Base-by-base conservation (phyloP, 1,284 basidiomycete genomes). In the Sparassis latifolia region DNA sequence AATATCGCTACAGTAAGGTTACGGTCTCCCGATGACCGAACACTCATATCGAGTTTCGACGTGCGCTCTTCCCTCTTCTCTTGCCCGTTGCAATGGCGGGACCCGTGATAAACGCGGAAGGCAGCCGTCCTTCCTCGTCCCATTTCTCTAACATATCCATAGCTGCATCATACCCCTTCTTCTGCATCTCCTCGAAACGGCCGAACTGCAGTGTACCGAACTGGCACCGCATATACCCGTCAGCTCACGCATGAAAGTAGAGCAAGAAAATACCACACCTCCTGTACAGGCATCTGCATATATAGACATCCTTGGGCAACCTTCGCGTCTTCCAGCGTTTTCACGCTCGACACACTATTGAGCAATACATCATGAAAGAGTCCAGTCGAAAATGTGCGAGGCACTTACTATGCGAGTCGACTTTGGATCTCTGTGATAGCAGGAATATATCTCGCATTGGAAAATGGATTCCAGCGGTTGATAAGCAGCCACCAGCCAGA, bases 401-500 rank as follows among this genome's bases (percentile, higher is more conserved):
- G 20, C 3, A 63, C 91, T 57, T 62, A 96, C 93, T 99, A 99
- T 47, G 96, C 92, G 48, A 99, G 76, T 12, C 97, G 84, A 62
- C 89, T 88, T 63, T 98, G 97, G 49, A 99, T 92, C 64, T 99
- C 96, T 1, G 97, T 93, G 66, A 99, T 97, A 12, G 89, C 88
- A 30, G 95, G 92, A 5, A 98, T 84, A 52, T 79, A 83, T 54
- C 82, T 75, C 46, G 86, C 82, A 62, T 81, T 85, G 40, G 89
- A 90, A 65, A 95, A 95, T 0, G 92, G 93, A 65, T 95, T 95
- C 82, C 84, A 97, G 52, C 92, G 77, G 67, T 96, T 97, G 52
- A 99, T 67, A 51, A 98, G 74, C 12, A 99, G 80, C 92, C 93
- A 98, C 86, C 93, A 97, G 28, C 97, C 97, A 2, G 95, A 97